Evolutionary conservation across 306 rosid species (phyloP), one percentile per base, ranked within the genome.

Genomic region (Fragaria ananassa): DNA sequence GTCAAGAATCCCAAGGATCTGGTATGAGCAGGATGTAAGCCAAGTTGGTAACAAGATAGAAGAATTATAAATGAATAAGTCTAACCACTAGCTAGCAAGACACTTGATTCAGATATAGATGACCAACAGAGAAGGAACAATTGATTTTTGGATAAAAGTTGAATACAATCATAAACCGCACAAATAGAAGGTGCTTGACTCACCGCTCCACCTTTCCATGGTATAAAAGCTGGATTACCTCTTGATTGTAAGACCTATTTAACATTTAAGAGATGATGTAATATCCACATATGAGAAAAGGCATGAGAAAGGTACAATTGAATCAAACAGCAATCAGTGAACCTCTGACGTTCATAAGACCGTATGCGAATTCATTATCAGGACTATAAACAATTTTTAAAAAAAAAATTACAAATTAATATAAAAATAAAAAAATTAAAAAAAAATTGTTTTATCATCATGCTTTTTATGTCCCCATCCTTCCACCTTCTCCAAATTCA

Each of bases 181-280:
- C 53, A 4, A 29, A 46, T 29, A 65, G 46, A 35, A 71, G 71
- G 70, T 27, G 72, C 62, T 71, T 65, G 70, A 86, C 97, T 89
- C 88, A 95, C 99, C 83, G 89, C 97, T 78, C 99, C 99, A 41
- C 99, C 99, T 85, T 88, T 95, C 99, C 99, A 95, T 56, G 97
- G 11, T 49, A 87, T 87, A 77, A 87, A 83, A 46, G 81, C 83
- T 23, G 99, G 96, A 83, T 92, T 86, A 45, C 88, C 68, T 83
- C 99, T 90, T 65, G 97, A 86, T 79, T 83, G 99, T 88, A 95
- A 76, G 77, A 95, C 98, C 98, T 94, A 74, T 63, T 60, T 78
- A 70, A 49, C 81, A 45, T 46, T 27, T 27, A 54, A 77, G 68
- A 78, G 69, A 78, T 44, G 18, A 78, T 41, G 21, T 31, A 74